phyloP scores from a whole-genome alignment of 1,284 basidiomycete species.

The Ceratobasidium sp. region DNA sequence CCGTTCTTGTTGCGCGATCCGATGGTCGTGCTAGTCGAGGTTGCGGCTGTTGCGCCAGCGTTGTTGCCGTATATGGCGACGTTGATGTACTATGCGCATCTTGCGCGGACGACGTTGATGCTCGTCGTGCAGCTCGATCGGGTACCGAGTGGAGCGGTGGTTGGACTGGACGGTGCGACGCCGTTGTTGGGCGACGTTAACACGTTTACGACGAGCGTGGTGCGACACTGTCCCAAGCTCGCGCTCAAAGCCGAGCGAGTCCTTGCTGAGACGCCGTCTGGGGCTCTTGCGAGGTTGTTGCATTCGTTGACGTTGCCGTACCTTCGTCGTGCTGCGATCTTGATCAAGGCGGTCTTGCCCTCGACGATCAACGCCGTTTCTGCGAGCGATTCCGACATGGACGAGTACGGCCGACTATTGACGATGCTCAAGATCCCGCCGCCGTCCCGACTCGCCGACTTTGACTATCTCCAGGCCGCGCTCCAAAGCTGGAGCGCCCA shows the following conservation, averaged over 20 bases:
- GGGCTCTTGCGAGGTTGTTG: slow-evolving; percentile 85
- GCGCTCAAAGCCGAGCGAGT: slow-evolving; percentile 82
- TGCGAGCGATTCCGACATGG: slow-evolving; percentile 56
- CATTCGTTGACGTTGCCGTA: slow-evolving; percentile 94
- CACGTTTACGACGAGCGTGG: slow-evolving; percentile 78
- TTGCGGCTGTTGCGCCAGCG: slow-evolving; percentile 88
- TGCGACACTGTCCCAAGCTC: slow-evolving; percentile 81
- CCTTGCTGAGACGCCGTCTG: slow-evolving; percentile 81
- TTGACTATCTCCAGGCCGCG: slow-evolving; percentile 85
- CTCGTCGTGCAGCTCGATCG: slow-evolving; percentile 74
- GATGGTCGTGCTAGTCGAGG: slow-evolving; percentile 87
- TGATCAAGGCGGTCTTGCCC: slow-evolving; percentile 83
- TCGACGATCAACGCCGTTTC: slow-evolving; percentile 67
- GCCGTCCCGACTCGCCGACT: slow-evolving; percentile 76
- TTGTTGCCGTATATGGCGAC: slow-evolving; percentile 87
- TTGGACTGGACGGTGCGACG: slow-evolving; percentile 67
- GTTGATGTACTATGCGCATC: slow-evolving; percentile 88
- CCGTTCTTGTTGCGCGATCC: slow-evolving; percentile 88
- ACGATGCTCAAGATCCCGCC: slow-evolving; percentile 80
- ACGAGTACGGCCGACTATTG: slow-evolving; percentile 87
- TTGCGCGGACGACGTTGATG: slow-evolving; percentile 86
- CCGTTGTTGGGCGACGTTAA: slow-evolving; percentile 74
- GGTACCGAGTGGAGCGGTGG: slow-evolving; percentile 66
- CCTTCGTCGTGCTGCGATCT: slow-evolving; percentile 89
- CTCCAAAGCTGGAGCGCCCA: slow-evolving; percentile 87